Evolutionary conservation across 768 basidiomycete species (phyloP).

Genomic region (Plicaturopsis crispa): DNA sequence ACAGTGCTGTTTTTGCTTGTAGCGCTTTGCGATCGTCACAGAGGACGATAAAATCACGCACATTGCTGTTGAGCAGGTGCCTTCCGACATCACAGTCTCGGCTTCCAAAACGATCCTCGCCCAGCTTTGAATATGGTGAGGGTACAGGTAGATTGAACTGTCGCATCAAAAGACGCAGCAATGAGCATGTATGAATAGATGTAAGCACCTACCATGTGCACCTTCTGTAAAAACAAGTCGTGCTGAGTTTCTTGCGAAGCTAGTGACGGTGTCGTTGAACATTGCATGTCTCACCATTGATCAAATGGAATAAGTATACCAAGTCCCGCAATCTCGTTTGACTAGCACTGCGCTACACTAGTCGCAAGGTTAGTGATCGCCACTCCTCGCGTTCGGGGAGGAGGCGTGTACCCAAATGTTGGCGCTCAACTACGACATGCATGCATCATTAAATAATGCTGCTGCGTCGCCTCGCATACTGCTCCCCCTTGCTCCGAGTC

Average conservation of each 20-base stretch:
- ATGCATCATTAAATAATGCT: too few relatives aligned
- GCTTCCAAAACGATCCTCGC: conserved; percentile 39
- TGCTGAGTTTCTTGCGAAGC: not conserved
- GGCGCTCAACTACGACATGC: too few relatives aligned
- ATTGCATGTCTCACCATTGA: too few relatives aligned
- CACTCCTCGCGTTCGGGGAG: too few relatives aligned
- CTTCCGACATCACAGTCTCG: conserved; percentile 43
- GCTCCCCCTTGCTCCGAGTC: too few relatives aligned
- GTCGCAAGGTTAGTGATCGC: too few relatives aligned
- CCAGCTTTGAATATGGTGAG: conserved; percentile 14
- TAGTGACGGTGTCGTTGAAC: not conserved
- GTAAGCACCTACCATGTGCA: not conserved
- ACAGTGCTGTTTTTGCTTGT: conserved; percentile 8
- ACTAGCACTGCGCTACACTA: too few relatives aligned
- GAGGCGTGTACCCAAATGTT: too few relatives aligned
- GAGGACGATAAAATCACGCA: conserved; percentile 49
- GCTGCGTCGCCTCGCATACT: too few relatives aligned
- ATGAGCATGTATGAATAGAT: not conserved
- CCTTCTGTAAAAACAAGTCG: not conserved
- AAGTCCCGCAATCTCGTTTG: too few relatives aligned
- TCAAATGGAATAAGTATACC: too few relatives aligned
- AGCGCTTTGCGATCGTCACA: conserved; percentile 51
- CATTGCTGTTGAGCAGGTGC: conserved; percentile 43
- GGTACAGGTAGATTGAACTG: conserved; percentile 10
- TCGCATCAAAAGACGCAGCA: not conserved